Evolutionary conservation across 2,329 filamentous ascomycete genomes (phyloP).

Genomic region (Shiraia sp.): DNA sequence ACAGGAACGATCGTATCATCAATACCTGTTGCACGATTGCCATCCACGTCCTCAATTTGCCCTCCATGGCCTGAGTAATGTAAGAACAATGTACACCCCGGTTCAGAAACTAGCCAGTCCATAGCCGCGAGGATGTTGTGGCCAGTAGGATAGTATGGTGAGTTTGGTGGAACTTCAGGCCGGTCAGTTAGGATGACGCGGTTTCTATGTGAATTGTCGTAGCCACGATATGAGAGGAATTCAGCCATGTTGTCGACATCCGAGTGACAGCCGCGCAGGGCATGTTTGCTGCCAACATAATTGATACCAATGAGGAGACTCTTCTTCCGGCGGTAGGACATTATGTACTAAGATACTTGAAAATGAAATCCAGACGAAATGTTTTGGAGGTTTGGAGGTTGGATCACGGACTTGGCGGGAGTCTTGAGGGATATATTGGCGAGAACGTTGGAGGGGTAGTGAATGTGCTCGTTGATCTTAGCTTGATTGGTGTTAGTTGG

Average conservation of each 20-base stretch:
- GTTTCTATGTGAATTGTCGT: constrained; percentile 45
- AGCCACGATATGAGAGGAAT: constrained; percentile 51
- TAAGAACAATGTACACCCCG: constrained; percentile 58
- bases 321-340: constrained; percentile 44
- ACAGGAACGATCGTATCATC: constrained; percentile 60
- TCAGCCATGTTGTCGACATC: constrained; percentile 56
- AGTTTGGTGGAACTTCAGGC: constrained; percentile 30
- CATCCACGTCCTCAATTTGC: constrained; percentile 54
- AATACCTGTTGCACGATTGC: constrained; percentile 38
- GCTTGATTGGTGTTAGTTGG: constrained; percentile 14
- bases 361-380: background rate
- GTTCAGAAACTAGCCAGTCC: constrained; percentile 60
- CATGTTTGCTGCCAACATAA: constrained; percentile 50
- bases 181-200: constrained; percentile 53
- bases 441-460: constrained; percentile 26
- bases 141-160: constrained; percentile 45
- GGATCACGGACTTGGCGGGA: constrained; percentile 1
- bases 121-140: constrained; percentile 58
- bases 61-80: constrained; percentile 65
- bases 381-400: background rate
- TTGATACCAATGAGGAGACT: constrained; percentile 60
- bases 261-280: constrained; percentile 54
- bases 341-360: constrained; percentile 2
- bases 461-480: constrained; percentile 22
- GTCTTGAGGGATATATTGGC: constrained; percentile 1